phyloP scores from a whole-genome alignment of 805 yeast genomes.

The Candida alai region DNA sequence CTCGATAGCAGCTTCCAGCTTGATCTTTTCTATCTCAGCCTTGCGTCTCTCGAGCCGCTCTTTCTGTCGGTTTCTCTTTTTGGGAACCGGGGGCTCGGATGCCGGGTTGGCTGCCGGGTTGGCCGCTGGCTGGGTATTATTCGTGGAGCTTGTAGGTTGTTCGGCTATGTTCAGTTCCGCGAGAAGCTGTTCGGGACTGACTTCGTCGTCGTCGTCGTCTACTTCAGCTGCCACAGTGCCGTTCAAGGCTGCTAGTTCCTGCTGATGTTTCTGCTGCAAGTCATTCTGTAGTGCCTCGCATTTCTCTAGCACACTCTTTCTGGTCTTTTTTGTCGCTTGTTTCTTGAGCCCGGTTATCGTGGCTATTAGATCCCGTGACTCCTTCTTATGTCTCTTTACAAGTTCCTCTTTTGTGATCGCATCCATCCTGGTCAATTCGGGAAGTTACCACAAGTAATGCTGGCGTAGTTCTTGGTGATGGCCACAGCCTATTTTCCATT shows the following conservation, averaged over 20 bases:
- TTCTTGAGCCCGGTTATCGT: conserved; percentile 73
- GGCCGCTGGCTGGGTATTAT: not conserved
- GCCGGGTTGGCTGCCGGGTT: not conserved
- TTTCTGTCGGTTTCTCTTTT: conserved; percentile 74
- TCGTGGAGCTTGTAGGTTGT: not conserved
- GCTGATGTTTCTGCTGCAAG: conserved; percentile 49
- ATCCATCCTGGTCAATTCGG: too few relatives aligned
- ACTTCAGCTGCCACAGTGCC: conserved; percentile 3
- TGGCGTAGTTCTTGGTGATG: too few relatives aligned
- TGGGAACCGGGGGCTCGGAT: conserved; percentile 3
- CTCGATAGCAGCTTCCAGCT: conserved; percentile 67
- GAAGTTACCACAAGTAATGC: too few relatives aligned
- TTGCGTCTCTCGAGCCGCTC: conserved; percentile 77
- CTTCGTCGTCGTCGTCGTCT: conserved; percentile 36
- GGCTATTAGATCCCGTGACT: conserved; percentile 61
- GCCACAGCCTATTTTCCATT: too few relatives aligned
- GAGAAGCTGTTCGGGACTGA: conserved; percentile 65
- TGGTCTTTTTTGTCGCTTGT: conserved; percentile 76
- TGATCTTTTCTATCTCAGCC: conserved; percentile 58
- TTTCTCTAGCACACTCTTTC: conserved; percentile 59
- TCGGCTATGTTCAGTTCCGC: conserved; percentile 41
- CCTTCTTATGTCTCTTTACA: conserved; percentile 63
- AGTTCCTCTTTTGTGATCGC: conserved; percentile 39
- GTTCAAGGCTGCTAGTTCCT: conserved; percentile 40
- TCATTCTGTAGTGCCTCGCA: conserved; percentile 58